Evolutionary conservation across 2,329 filamentous ascomycete genomes (phyloP), one percentile per base, ranked within the genome.

Genomic region (Elsinoe ampelina): DNA sequence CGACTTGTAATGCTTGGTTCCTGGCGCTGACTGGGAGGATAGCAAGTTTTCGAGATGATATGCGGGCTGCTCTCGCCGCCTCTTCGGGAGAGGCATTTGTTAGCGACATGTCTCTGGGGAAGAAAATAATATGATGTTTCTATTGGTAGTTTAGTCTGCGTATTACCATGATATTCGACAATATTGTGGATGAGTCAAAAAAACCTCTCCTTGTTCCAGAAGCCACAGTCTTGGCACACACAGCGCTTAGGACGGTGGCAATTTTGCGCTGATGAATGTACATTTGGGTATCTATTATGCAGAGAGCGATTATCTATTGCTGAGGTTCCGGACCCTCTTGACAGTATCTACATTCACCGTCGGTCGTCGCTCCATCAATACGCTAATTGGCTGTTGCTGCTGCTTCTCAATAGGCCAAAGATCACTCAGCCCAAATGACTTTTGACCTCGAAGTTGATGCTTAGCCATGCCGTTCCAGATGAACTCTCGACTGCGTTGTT

Each of bases 1-100:
- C 89, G 26, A 85, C 81, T 48, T 86, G 87, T 61, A 98, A 77
- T 48, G 93, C 92, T 58, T 85, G 81, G 74, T 97, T 95, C 67
- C 93, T 86, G 20, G 85, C 85, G 39, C 79, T 73, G 38, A 82
- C 81, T 2, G 89, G 80, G 50, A 97, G 82, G 1, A 88, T 87
- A 50, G 90, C 89, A 43, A 98, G 82, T 54, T 82, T 81, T 68
- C 89, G 86, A 32, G 93, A 95, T 13, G 92, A 89, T 47, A 80
- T 74, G 67, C 90, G 90, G 60, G 92, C 92, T 48, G 85, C 80
- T 65, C 78, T 79, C 36, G 92, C 92, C 54, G 87, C 87, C 62
- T 90, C 83, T 57, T 81, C 76, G 48, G 92, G 87, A 32, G 85
- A 86, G 55, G 87, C 88, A 70, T 88, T 91, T 50, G 91, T 95